These are phyloP conservation scores for Fusarium newnesense DNA, from an alignment of 2,329 filamentous ascomycete species.

Conservation along the genomic window DNA sequence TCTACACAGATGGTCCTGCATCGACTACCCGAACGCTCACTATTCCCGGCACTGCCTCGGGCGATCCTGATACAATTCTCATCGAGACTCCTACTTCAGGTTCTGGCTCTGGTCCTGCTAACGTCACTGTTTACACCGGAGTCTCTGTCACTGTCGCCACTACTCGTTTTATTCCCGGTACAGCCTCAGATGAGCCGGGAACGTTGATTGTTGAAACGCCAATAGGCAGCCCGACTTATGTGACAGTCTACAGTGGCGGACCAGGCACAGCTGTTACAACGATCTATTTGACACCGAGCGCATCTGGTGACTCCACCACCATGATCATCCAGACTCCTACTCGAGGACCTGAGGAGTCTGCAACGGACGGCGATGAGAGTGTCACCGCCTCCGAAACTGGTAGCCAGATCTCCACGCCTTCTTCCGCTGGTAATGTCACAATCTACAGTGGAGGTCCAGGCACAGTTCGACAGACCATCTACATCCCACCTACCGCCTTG, in stretches of 20 bases:
- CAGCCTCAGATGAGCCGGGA: constrained; percentile 2
- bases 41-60: neutral
- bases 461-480: neutral
- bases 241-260: constrained; percentile 3
- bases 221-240: neutral
- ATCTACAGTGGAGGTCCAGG: neutral
- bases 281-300: neutral
- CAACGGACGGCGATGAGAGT: neutral
- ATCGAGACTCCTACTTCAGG: neutral
- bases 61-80: constrained; percentile 2
- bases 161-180: neutral
- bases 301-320: neutral
- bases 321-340: constrained; percentile 25
- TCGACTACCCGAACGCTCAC: neutral
- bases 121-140: constrained; percentile 7
- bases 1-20: neutral
- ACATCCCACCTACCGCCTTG: neutral
- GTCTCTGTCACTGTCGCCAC: neutral
- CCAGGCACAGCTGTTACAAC: neutral
- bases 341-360: neutral
- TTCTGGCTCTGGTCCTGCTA: neutral
- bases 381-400: neutral
- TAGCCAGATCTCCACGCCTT: neutral
- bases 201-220: constrained; percentile 6
- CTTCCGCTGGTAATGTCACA: neutral